These are phyloP conservation scores for Zymoseptoria ardabiliae DNA, from an alignment of 2,329 filamentous ascomycete genomes.

Conservation along the genomic window DNA sequence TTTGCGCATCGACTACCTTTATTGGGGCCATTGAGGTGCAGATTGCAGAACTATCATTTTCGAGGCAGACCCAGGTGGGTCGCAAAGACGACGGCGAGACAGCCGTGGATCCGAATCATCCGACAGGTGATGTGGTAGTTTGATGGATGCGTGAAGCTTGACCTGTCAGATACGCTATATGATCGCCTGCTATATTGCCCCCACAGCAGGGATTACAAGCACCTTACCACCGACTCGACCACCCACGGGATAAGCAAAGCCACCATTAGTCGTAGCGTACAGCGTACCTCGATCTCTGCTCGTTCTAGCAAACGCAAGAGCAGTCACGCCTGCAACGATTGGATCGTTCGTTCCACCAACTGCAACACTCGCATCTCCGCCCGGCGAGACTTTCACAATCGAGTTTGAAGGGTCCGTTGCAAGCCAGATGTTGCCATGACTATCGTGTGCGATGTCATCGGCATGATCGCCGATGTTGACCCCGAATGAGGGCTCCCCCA, in stretches of 20 bases:
- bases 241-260: constrained; percentile 4
- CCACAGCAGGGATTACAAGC: not conserved
- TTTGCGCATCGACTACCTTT: not conserved
- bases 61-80: not conserved
- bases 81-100: too few relatives aligned
- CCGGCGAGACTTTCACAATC: constrained; percentile 11
- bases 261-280: constrained; percentile 14
- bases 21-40: not conserved
- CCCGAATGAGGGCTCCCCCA: not conserved
- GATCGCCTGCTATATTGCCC: not conserved
- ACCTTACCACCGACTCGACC: constrained; percentile 3
- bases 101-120: too few relatives aligned
- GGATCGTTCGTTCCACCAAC: constrained; percentile 6
- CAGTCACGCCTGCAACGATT: constrained; percentile 9
- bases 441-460: constrained; percentile 14
- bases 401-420: constrained; percentile 10
- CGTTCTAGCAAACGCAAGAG: constrained; percentile 11
- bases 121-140: not conserved
- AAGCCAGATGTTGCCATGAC: constrained; percentile 11
- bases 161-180: not conserved
- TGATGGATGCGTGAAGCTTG: not conserved
- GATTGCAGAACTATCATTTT: not conserved
- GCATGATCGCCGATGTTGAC: constrained; percentile 3
- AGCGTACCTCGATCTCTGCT: constrained; percentile 3
- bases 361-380: constrained; percentile 4